Evolutionary conservation across 2,329 filamentous ascomycete species (phyloP).

Genomic region (Ophiobolus disseminans): DNA sequence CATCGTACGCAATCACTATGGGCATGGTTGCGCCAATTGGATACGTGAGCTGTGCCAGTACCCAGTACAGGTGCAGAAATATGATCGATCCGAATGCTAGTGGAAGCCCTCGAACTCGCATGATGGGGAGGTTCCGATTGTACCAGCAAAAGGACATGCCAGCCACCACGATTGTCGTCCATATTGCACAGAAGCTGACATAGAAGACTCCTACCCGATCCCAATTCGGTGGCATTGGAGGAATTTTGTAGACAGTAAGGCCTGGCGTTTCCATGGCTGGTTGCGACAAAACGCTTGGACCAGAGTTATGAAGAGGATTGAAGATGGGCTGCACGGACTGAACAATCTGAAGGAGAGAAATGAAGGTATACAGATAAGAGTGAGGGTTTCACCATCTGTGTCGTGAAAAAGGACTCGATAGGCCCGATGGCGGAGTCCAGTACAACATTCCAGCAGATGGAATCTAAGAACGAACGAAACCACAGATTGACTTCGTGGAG

Average conservation of each 20-base stretch:
- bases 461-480: too few relatives aligned
- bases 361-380: too few relatives aligned
- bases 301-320: not conserved
- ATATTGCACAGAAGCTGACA: constrained; percentile 18
- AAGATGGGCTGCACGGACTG: too few relatives aligned
- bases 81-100: constrained; percentile 19
- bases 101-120: constrained; percentile 20
- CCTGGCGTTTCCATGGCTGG: not conserved
- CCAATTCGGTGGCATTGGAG: constrained; percentile 16
- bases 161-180: constrained; percentile 19
- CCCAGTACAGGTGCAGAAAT: constrained; percentile 28
- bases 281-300: not conserved
- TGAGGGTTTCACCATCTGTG: too few relatives aligned
- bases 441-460: too few relatives aligned
- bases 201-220: constrained; percentile 24
- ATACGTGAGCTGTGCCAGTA: constrained; percentile 22
- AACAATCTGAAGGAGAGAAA: too few relatives aligned
- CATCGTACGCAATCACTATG: constrained; percentile 17
- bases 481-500: too few relatives aligned
- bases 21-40: constrained; percentile 18
- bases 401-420: too few relatives aligned
- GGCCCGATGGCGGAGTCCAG: too few relatives aligned
- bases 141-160: constrained; percentile 24
- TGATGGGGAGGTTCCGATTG: constrained; percentile 21
- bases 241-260: constrained; percentile 24